Conservation (phyloP, 352 stramenopile genomes). For the Phytopythium vexans region DNA sequence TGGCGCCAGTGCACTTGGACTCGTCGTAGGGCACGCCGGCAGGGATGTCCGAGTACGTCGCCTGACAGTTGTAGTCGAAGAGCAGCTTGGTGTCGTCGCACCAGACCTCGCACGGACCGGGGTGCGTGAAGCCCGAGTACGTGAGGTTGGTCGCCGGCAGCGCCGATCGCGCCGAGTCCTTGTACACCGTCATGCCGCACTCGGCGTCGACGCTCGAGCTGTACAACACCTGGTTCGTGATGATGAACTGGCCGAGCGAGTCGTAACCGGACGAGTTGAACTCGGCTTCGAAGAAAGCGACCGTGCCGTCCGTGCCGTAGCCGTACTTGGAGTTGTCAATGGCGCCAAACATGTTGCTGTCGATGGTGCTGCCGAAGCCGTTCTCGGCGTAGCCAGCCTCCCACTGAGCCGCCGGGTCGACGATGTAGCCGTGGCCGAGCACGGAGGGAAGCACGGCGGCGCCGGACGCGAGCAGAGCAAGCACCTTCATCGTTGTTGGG, state of each 20-base stretch:
- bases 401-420: slow-evolving; percentile 30
- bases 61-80: slow-evolving; percentile 43
- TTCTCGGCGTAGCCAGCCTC: slow-evolving; percentile 40
- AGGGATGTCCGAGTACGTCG: slow-evolving; percentile 28
- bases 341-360: slow-evolving; percentile 32
- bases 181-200: slow-evolving; percentile 39
- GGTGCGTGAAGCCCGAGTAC: slow-evolving; percentile 48
- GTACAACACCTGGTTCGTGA: slow-evolving; percentile 38
- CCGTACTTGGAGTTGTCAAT: slow-evolving; percentile 38
- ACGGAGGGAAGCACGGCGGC: slow-evolving; percentile 11
- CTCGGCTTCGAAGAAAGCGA: slow-evolving; percentile 34
- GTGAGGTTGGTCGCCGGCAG: slow-evolving; percentile 32
- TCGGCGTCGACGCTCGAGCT: slow-evolving; percentile 30
- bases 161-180: slow-evolving; percentile 16
- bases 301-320: slow-evolving; percentile 28
- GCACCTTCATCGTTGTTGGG: slow-evolving; percentile 19
- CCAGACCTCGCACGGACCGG: slow-evolving; percentile 52
- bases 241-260: slow-evolving; percentile 39
- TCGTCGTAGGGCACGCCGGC: slow-evolving; percentile 36
- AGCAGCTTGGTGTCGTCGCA: slow-evolving; percentile 45
- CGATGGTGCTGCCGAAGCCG: slow-evolving; percentile 39
- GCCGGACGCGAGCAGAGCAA: slow-evolving; percentile 10
- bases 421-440: slow-evolving; percentile 32
- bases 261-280: slow-evolving; percentile 40
- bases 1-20: slow-evolving; percentile 30